Evolutionary conservation across 352 stramenopile species (phyloP), one percentile per base, ranked within the genome.

Genomic region (Globisporangium polare): DNA sequence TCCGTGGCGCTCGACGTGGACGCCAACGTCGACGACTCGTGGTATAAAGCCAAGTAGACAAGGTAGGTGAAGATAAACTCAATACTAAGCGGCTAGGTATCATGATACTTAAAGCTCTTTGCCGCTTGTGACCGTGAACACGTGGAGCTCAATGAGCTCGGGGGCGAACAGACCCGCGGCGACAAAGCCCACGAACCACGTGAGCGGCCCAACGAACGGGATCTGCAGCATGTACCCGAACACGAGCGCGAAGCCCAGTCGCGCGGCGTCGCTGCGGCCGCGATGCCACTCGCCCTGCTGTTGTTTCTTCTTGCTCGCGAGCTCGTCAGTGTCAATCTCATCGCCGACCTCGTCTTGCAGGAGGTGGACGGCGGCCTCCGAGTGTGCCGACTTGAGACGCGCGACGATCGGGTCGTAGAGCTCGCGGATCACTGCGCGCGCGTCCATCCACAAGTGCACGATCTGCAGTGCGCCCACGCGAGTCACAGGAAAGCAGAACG

Each of bases 31-130:
- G 89, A 97, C 29, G 93, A 99, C 46, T 99, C 94, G 60, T 99
- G 98, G 98, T 99, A 99, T 78, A 98, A 99, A 73, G 98, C 97
- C 18, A 99, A 99, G 78, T 99, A 84, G 49, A 15, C 13, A 39
- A 39, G 8, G 7, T 39, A 33, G 29, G 8, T 33, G 29, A 33
- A 7, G 29, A 33, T 33, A 33, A 33, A 33, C 10, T 12, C 1
- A 39, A 15, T 39, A 39, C 33, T 39, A 39, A 39, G 13, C 33
- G 33, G 33, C 13, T 39, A 39, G 33, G 33, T 15, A 39, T 39
- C 33, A 39, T 39, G 33, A 39, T 39, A 39, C 33, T 39, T 39
- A 41, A 24, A 60, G 53, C 31, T 12, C 39, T 41, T 51, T 64
- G 49, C 51, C 51, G 51, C 75, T 72, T 5, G 46, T 72, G 3